Conservation (phyloP, 2,329 filamentous ascomycete genomes). For the Ophiostoma piceae region DNA sequence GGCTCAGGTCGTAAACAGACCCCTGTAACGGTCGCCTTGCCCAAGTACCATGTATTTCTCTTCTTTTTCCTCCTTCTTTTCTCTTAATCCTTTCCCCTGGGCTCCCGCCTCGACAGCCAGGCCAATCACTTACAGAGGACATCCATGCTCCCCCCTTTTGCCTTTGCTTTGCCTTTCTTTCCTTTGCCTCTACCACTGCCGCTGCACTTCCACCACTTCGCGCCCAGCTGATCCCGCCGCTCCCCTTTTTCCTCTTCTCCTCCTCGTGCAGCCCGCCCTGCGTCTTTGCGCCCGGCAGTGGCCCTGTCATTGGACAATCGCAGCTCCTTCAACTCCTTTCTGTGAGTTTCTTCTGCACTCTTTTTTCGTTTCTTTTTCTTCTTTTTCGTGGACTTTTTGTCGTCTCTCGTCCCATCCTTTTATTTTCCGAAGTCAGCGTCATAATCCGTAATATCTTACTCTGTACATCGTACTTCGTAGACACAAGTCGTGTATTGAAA, state of each 20-base stretch:
- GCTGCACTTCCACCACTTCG: neutral
- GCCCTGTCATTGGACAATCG: slow-evolving; percentile 20
- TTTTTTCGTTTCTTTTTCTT: neutral
- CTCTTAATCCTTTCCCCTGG: neutral
- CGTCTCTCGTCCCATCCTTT: neutral
- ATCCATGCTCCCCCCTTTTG: neutral
- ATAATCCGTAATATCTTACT: neutral
- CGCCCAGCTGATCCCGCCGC: neutral
- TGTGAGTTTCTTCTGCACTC: neutral
- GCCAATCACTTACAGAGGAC: neutral
- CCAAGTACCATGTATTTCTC: neutral
- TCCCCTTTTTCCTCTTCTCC: neutral
- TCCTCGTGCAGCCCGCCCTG: slow-evolving; percentile 12
- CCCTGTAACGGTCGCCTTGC: slow-evolving; percentile 16
- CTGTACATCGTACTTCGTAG: neutral
- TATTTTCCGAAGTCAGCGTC: neutral
- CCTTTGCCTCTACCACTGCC: neutral
- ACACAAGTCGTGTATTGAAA: neutral
- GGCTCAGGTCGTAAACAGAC: slow-evolving; percentile 19
- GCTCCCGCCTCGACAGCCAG: neutral
- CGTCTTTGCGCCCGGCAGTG: slow-evolving; percentile 15
- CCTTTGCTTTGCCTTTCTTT: neutral
- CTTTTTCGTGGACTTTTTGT: neutral
- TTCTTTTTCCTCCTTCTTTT: neutral
- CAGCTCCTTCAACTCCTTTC: slow-evolving; percentile 2